Base-by-base conservation (phyloP, 139 green algal species). In the Closterium sp. region DNA sequence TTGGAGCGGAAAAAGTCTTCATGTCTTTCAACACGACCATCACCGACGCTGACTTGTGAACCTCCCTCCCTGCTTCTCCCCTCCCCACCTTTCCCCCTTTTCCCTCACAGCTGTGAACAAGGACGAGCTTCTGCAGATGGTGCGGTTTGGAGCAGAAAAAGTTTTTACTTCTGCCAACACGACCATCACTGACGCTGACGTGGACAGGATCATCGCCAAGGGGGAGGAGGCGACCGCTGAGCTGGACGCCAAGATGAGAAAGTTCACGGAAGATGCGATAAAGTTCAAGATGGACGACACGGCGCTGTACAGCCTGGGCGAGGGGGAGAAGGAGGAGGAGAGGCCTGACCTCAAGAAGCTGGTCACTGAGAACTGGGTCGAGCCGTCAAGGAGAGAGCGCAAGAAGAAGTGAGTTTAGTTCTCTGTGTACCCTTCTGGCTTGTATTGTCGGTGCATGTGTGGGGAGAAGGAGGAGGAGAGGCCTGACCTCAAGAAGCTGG, bases 121-220 rank as follows among this genome's bases (percentile, higher is more conserved):
- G 45, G 45, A 99, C 30, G 98, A 99, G 95, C 96, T 99, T 92
- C 95, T 99, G 42, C 94, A 89, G 94, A 99, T 99, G 98, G 97
- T 99, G 92, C 97, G 98, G n/a, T 99, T 98, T 89, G 98, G 98
- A 70, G 98, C 98, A 13, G 98, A 99, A 93, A 96, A 98, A 93
- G 97, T 98, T 92, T 97, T 99, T 96, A 97, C 94, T 19, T 87
- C 91, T 6, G 97, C 95, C 19, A 89, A 87, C 42, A 92, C 88
- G 28, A 96, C 92, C 38, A 96, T 98, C 91, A 98, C 97, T 0
- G 97, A 97, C 22, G 95, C 97, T 92, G 98, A 99, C 93, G 98
- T 99, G 45, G 98, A 99, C 86, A 94, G 96, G 27, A 98, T 99
- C 92, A 98, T 99, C 89, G 89, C 94, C 45, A 98, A 99, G 96